These are phyloP conservation scores for Neotropicomus parvogracilis DNA, from an alignment of 1,284 basidiomycete genomes.

Conservation along the genomic window DNA sequence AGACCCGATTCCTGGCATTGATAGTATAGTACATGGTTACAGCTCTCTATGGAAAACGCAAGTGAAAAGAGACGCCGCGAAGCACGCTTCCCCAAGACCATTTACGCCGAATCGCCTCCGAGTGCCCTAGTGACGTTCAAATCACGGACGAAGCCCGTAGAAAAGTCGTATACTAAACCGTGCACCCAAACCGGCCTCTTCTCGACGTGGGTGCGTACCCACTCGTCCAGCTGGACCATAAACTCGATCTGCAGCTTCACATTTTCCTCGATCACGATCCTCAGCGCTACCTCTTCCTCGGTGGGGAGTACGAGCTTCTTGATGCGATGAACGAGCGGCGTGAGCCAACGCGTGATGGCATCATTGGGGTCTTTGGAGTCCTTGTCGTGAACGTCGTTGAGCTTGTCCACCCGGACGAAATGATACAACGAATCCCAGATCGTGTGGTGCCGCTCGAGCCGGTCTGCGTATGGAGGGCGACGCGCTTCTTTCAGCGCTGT, in stretches of 20 bases:
- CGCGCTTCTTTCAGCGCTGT: constrained; percentile 15
- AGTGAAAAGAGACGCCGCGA: not conserved
- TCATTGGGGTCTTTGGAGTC: constrained; percentile 14
- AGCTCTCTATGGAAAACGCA: too few species aligned
- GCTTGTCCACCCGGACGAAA: not conserved
- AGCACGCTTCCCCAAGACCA: not conserved
- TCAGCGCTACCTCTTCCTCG: constrained; percentile 38
- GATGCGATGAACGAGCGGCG: constrained; percentile 53
- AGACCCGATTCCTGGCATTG: too few species aligned
- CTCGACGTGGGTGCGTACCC: constrained; percentile 50
- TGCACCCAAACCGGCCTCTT: constrained; percentile 61
- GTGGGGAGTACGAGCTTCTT: constrained; percentile 40
- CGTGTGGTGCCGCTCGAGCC: constrained; percentile 7
- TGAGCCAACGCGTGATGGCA: constrained; percentile 66
- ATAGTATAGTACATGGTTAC: too few species aligned
- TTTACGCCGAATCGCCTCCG: not conserved
- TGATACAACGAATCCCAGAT: constrained; percentile 21
- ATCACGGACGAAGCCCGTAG: constrained; percentile 66
- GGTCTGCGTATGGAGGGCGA: not conserved
- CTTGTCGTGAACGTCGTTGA: constrained; percentile 6
- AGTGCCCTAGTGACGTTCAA: constrained; percentile 49
- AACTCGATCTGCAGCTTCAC: constrained; percentile 68
- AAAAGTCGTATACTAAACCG: constrained; percentile 82
- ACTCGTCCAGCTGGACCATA: constrained; percentile 59
- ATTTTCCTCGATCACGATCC: constrained; percentile 60